Evolutionary conservation across 2,329 filamentous ascomycete species (phyloP).

Genomic region (Neurospora sp.): DNA sequence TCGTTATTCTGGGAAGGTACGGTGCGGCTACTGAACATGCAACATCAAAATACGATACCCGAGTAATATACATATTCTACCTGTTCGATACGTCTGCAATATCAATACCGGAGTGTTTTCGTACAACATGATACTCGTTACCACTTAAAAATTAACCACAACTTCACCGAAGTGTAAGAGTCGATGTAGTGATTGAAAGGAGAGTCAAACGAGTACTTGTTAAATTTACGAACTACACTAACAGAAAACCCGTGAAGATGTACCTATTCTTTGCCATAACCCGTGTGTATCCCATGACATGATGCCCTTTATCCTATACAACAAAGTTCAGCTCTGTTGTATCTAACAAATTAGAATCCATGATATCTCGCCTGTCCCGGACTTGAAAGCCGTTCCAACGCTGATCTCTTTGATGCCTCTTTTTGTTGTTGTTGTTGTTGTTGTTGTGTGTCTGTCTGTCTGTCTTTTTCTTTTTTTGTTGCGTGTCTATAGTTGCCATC

Average conservation of each 20-base stretch:
- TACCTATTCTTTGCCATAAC: background rate
- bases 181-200: background rate
- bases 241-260: background rate
- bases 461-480: background rate
- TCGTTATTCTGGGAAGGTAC: background rate
- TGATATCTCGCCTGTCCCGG: background rate
- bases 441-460: background rate
- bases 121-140: background rate
- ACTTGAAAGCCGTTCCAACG: background rate
- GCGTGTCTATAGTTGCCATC: background rate
- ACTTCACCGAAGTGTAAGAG: background rate
- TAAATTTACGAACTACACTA: background rate
- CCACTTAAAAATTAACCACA: background rate
- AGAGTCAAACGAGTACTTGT: background rate
- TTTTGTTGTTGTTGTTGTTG: background rate
- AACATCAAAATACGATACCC: background rate
- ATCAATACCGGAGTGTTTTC: background rate
- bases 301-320: background rate
- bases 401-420: background rate
- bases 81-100: background rate
- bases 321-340: background rate
- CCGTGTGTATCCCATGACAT: background rate
- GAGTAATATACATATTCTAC: too few relatives aligned
- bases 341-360: background rate
- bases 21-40: background rate